Percentiles rank a stretch among this genome's conserved stretches.
Evolutionary conservation across 2,329 filamentous ascomycete genomes (phyloP).

Genomic region (Acrodontium crateriforme): DNA sequence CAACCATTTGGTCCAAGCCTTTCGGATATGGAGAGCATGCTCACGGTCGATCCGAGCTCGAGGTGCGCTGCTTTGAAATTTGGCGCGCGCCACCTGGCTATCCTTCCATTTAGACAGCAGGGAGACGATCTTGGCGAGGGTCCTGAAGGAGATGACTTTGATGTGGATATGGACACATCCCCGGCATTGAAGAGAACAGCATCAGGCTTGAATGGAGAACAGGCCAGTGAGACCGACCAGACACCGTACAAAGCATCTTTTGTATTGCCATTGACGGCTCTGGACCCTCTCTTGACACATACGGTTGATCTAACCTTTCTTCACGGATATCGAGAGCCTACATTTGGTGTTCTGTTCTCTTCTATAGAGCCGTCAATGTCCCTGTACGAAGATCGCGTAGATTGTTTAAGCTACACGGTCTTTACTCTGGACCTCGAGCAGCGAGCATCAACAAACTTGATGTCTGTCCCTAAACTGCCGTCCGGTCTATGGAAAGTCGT

Average conservation of each 20-base stretch:
- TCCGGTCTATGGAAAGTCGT: conserved; percentile 76
- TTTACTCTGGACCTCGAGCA: conserved; percentile 92
- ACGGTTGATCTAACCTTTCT: conserved; percentile 86
- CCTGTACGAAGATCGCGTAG: conserved; percentile 61
- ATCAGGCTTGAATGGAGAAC: conserved; percentile 14
- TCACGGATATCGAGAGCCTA: conserved; percentile 93
- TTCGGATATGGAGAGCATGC: conserved; percentile 61
- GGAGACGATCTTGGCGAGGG: conserved; percentile 73
- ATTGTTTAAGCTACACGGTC: conserved; percentile 80
- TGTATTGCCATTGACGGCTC: conserved; percentile 74
- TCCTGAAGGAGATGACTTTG: conserved; percentile 51
- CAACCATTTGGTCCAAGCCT: conserved; percentile 64
- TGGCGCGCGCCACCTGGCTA: conserved; percentile 74
- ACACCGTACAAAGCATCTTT: conserved; percentile 84
- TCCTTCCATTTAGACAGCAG: conserved; percentile 77
- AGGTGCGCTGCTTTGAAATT: conserved; percentile 93
- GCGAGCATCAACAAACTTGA: conserved; percentile 78
- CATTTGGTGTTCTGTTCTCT: conserved; percentile 85
- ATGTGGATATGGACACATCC: conserved; percentile 55
- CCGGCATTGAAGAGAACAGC: conserved; percentile 14
- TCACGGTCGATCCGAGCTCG: conserved; percentile 81
- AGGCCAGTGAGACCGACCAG: conserved; percentile 23
- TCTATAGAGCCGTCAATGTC: conserved; percentile 59
- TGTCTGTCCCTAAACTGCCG: conserved; percentile 73
- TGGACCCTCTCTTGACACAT: conserved; percentile 77